Base-by-base conservation (phyloP, 192 early-diverging fungal species). In the Podochytrium sp. region DNA sequence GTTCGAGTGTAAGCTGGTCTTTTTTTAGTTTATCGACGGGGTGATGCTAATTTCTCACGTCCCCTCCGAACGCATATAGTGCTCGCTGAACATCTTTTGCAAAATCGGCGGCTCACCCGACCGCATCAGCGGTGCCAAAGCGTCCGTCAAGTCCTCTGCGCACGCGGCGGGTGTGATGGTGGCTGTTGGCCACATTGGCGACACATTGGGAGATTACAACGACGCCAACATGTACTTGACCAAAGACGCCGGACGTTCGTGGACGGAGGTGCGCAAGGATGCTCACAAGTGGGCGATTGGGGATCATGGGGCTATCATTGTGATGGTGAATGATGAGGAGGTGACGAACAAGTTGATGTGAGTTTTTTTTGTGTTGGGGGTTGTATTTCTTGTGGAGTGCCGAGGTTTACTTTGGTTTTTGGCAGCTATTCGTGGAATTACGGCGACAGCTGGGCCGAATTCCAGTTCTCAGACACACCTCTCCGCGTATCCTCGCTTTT, bases 181-280 rank as follows among this genome's bases (percentile, higher is more conserved):
- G 16, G 85, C 73, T 29, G 79, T 83, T 39, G 96, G 96, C 25
- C 94, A 94, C 70, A 89, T 94, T 2, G 96, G 96, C 27, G 42
- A 68, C 0, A 77, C 76, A 4, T 74, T 99, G 30, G 67, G 69
- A 12, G 81, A 85, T 33, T 91, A 93, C 55, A 81, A 73, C 0
- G 77, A 88, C 18, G 77, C 90, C 29, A 81, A 92, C 43, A 93
- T 95, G 1, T 99, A 80, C 70, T 35, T 96, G 43, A 93, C 92
- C 59, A 87, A 90, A 59, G 95, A 99, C 66, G 96, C 86, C 12
- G 98, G 98, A n/a, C 84, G 87, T 18, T 90, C 83, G 16, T 99
- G 98, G 97, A 57, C 55, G 6, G 89, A 94, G 76, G 83, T 94
- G 23, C 85, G 80, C 40, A 85, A 86, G 23, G 86, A 88, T 4